phyloP scores from a whole-genome alignment of 345 rosid species.

The Cochlearia excelsa region DNA sequence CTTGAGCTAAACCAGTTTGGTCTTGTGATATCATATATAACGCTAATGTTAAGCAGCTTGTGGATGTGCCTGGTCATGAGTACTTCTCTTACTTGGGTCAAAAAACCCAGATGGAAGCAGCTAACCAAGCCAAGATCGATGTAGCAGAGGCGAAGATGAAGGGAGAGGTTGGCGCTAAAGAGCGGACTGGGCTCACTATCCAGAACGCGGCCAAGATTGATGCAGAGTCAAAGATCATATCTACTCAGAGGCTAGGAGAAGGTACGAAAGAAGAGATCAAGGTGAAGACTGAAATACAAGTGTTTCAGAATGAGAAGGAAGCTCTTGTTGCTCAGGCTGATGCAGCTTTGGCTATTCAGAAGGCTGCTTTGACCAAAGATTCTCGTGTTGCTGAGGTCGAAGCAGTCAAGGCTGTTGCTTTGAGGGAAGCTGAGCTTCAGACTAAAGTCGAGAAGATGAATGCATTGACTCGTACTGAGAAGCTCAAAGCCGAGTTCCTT shows the following conservation, averaged over 20 bases:
- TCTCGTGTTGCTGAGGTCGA: slow-evolving; percentile 76
- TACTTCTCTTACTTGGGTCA: slow-evolving; percentile 81
- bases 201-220: slow-evolving; percentile 81
- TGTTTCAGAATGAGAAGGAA: slow-evolving; percentile 63
- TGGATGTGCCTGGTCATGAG: slow-evolving; percentile 82
- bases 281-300: slow-evolving; percentile 57
- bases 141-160: slow-evolving; percentile 79
- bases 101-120: slow-evolving; percentile 88
- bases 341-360: slow-evolving; percentile 59
- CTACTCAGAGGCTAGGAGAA: slow-evolving; percentile 57
- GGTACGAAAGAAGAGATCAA: slow-evolving; percentile 71
- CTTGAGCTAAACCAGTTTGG: slow-evolving; percentile 82
- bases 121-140: slow-evolving; percentile 70
- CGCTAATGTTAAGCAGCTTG: slow-evolving; percentile 79
- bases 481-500: slow-evolving; percentile 73
- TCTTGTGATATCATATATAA: slow-evolving; percentile 60
- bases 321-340: slow-evolving; percentile 74
- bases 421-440: slow-evolving; percentile 78
- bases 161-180: slow-evolving; percentile 71
- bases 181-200: slow-evolving; percentile 52
- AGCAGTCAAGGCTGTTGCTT: slow-evolving; percentile 59
- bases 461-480: slow-evolving; percentile 60
- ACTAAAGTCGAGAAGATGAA: slow-evolving; percentile 69
- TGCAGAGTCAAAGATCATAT: slow-evolving; percentile 63
- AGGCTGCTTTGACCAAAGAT: slow-evolving; percentile 54